Base-by-base conservation (phyloP, 768 basidiomycete genomes). In the Boletus vermiculosoides region DNA sequence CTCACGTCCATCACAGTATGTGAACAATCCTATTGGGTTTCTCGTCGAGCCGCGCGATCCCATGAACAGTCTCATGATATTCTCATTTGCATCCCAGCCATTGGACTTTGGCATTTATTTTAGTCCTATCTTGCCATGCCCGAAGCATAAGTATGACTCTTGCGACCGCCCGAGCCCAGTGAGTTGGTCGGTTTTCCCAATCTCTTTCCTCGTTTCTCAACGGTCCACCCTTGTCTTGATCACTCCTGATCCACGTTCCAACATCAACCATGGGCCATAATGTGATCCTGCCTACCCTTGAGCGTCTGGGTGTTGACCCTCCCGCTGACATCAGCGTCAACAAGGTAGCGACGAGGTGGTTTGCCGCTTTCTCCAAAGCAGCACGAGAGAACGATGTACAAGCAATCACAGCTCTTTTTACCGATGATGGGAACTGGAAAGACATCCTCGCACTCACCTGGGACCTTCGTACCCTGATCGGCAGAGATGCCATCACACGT, bases 381-480 rank as follows among this genome's bases (percentile, higher is more conserved):
- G 51, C 56, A 9, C 63, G 60, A 36, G 37, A 62, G 5, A 48
- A 56, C 39, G 56, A 72, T 22, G 50, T 66, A 5, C 58, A 67
- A 4, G 62, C 50, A 4, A 47, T 71, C n/a, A 44, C 54, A 16
- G 30, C 46, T 9, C 64, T 76, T 13, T 65, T 80, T 45, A 54
- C 74, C 59, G 62, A 67, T 1, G 73, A 73, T 5, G 50, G 56
- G 12, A 46, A 74, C 56, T 81, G 79, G 81, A 67, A 80, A 25
- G 81, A 82, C 62, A 70, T 77, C 37, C 71, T 80, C 18, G 70
- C 77, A 1, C 64, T 82, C 23, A 82, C 82, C 8, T 79, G 76
- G 74, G 74, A 79, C 58, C 77, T 84, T 58, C 74, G 78, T n/a
- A 78, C 76, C 0, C 74, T 80, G 57, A 61, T 67, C 22, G 73